A percentile compares a stretch with the other conserved stretches of the same genome.
phyloP scores from a whole-genome alignment of 2,329 filamentous ascomycete species.

The Monilinia aucupariae region DNA sequence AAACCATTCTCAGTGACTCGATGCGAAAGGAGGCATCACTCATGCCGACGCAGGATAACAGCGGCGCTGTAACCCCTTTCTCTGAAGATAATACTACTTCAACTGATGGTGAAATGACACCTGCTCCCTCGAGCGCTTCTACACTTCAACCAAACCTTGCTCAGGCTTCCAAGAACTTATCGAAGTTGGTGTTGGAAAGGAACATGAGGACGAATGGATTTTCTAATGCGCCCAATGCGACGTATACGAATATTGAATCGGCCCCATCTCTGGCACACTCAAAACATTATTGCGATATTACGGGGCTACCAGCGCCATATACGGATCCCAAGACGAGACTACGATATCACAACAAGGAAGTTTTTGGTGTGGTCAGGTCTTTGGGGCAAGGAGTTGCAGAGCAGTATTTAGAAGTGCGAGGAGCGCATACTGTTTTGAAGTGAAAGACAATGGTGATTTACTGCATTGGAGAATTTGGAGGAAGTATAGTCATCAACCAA shows the following conservation, averaged over 20 bases:
- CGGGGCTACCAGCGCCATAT: conserved; percentile 85
- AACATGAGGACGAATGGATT: conserved; percentile 48
- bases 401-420: conserved; percentile 81
- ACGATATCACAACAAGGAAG: conserved; percentile 87
- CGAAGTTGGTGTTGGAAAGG: conserved; percentile 83
- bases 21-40: conserved; percentile 85
- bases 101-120: conserved; percentile 42
- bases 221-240: conserved; percentile 58
- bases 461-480: not conserved
- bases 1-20: conserved; percentile 88
- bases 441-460: conserved; percentile 21
- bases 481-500: not conserved
- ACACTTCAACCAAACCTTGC: conserved; percentile 64
- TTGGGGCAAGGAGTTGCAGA: conserved; percentile 80
- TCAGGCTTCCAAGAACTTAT: conserved; percentile 82
- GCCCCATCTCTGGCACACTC: conserved; percentile 81
- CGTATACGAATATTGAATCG: conserved; percentile 95
- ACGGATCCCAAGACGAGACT: conserved; percentile 91
- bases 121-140: conserved; percentile 36
- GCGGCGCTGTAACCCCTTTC: conserved; percentile 67
- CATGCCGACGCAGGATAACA: conserved; percentile 74
- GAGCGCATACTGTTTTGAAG: conserved; percentile 73
- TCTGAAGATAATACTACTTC: conserved; percentile 49
- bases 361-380: conserved; percentile 76
- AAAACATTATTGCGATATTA: conserved; percentile 93